Evolutionary conservation across 1,284 basidiomycete genomes (phyloP), one percentile per base, ranked within the genome.

Genomic region (Veloporphyrellus conicus): DNA sequence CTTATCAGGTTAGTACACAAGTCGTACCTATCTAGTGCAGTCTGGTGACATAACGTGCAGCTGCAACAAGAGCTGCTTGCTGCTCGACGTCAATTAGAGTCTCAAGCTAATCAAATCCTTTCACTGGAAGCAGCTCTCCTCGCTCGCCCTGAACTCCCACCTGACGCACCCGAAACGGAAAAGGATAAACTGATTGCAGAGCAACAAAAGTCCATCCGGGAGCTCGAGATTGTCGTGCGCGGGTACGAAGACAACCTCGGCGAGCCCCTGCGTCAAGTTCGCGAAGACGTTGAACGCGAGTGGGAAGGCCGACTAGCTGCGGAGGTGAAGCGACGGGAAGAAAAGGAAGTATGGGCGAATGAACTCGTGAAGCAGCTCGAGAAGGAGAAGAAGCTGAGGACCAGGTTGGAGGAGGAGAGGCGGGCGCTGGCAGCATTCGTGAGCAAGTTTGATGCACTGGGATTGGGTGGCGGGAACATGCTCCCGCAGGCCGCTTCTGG

Each of bases 21-120:
- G 3, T 12, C 35, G 16, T n/a, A 4, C 37, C 9, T 20, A n/a
- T 18, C 36, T 32, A 27, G 4, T 45, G 4, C 16, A n/a, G 29
- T 47, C 32, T 48, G 9, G 53, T 40, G 7, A 43, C 18, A n/a
- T 12, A 3, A 16, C 23, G 14, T 32, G n/a, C 50, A 90, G 83
- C 74, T 94, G 0, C 90, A 92, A 69, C 88, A 93, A 71, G 87
- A 93, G 54, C 77, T 93, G 6, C 80, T 93, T 22, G 74, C 79
- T 1, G 82, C 90, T 0, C 77, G 85, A 31, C 76, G 83, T 20
- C 79, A 87, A 54, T 68, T 92, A 23, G 84, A 90, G 43, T 80
- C 84, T 2, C 89, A 92, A 60, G 77, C 81, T 0, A 84, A 76
- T 12, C 88, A 92, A 58, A 90, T 93, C 38, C 74, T 93, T 3